Evolutionary conservation across 352 stramenopile species (phyloP), one percentile per base, ranked within the genome.

Genomic region (Phytophthora europaea): DNA sequence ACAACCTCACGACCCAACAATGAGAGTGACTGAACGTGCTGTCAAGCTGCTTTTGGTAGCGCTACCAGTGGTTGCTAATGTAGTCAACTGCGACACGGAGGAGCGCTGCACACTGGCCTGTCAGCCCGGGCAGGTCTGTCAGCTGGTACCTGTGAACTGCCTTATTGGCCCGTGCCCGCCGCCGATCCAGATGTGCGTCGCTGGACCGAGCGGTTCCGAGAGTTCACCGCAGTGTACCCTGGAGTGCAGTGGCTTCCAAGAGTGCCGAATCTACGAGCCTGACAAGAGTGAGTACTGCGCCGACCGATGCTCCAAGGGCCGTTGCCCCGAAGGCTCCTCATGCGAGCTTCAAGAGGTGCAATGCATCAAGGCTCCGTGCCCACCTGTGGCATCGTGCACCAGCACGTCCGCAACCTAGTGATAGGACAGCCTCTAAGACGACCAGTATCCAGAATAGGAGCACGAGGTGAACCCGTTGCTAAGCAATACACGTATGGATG

Each of bases 331-430:
- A 31, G 61, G 50, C 15, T 62, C 36, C 6, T 62, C 34, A 12
- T 70, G 61, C 47, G 54, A 65, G 28, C 54, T 70, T 45, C 45
- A 67, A 45, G 47, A 66, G 36, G 68, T 75, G 36, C 61, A 71
- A 22, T 75, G 61, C 20, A 65, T 70, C 36, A 59, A 34, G 13
- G 60, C 61, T 0, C 67, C 67, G 2, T 75, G 67, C 54, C 68
- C 61, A 48, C 68, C 38, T 4, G 28, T 71, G 48, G 61, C 55
- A 12, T 47, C 31, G 33, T 71, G 61, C 36, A 62, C 6, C 31
- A 67, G 67, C 43, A 34, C n/a, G 15, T 22, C 34, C 45, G 43
- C 40, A 26, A 52, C 26, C 2, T 6, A 7, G 38, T 43, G 15
- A 43, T 15, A 15, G 1, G 9, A 63, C 36, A 20, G 48, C 48